A percentile compares a stretch with the other conserved stretches of the same genome.
These are phyloP conservation scores for Fusarium bactridioides DNA, from an alignment of 2,329 filamentous ascomycete species.

Conservation along the genomic window DNA sequence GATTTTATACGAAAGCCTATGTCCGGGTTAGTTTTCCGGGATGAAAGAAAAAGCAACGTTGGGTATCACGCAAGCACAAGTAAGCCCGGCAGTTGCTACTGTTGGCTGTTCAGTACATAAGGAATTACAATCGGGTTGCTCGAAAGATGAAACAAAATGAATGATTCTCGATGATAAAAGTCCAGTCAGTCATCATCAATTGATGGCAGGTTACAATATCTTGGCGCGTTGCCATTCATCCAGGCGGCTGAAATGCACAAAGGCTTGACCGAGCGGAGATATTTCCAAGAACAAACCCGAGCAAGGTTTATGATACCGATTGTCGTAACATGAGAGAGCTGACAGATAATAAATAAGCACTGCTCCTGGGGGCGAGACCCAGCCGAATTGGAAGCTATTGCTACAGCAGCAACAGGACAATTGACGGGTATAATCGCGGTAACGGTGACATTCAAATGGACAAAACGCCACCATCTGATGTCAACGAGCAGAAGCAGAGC, in stretches of 20 bases:
- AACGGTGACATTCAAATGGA: slow-evolving; percentile 10
- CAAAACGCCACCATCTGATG: slow-evolving; percentile 35
- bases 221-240: slow-evolving; percentile 12
- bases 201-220: neutral
- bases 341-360: slow-evolving; percentile 12
- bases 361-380: neutral
- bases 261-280: slow-evolving; percentile 24
- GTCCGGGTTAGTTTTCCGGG: slow-evolving; percentile 7
- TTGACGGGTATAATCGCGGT: neutral
- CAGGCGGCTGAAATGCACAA: slow-evolving; percentile 10
- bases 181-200: neutral
- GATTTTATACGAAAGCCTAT: slow-evolving; percentile 14
- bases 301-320: slow-evolving; percentile 10
- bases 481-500: slow-evolving; percentile 26
- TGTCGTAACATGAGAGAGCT: neutral
- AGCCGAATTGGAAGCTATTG: neutral
- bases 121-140: slow-evolving; percentile 10
- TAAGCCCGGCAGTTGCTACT: slow-evolving; percentile 7
- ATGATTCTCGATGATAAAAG: slow-evolving; percentile 5
- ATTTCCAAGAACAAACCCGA: slow-evolving; percentile 23
- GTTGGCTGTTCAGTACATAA: neutral
- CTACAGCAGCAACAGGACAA: neutral
- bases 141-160: slow-evolving; percentile 11
- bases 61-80: slow-evolving; percentile 1
- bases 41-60: slow-evolving; percentile 24